These are phyloP conservation scores for Bruguiera parviflora DNA, from an alignment of 345 rosid species.

Conservation along the genomic window DNA sequence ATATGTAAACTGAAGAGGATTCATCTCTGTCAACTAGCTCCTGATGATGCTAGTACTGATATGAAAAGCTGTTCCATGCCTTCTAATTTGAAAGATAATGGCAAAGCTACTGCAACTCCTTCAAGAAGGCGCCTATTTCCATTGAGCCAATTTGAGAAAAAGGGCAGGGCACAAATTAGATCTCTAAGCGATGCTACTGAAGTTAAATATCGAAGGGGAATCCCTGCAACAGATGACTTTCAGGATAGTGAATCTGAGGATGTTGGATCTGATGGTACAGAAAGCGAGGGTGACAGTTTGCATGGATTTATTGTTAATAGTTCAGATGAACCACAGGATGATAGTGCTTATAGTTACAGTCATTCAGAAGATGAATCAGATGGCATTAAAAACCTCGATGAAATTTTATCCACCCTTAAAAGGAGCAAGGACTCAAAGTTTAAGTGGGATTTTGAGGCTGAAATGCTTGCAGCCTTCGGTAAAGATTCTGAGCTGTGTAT, in stretches of 20 bases:
- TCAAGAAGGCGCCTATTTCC: constrained; percentile 37
- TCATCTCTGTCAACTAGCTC: constrained; percentile 18
- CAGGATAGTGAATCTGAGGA: constrained; percentile 43
- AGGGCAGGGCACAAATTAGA: constrained; percentile 4
- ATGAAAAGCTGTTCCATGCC: constrained; percentile 4
- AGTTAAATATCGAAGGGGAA: constrained; percentile 25
- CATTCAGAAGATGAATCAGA: constrained; percentile 39
- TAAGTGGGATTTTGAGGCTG: constrained; percentile 58
- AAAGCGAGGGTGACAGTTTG: constrained; percentile 49
- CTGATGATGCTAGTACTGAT: constrained; percentile 15
- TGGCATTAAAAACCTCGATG: constrained; percentile 26
- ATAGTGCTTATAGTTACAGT: constrained; percentile 3
- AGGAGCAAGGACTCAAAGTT: constrained; percentile 44
- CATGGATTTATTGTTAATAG: constrained; percentile 50
- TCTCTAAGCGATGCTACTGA: constrained; percentile 18
- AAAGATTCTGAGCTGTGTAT: constrained; percentile 67
- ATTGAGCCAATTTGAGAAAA: constrained; percentile 35
- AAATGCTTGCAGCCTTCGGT: constrained; percentile 68
- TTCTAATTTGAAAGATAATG: constrained; percentile 14
- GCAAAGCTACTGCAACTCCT: constrained; percentile 10
- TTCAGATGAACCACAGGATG: constrained; percentile 23
- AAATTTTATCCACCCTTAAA: constrained; percentile 39
- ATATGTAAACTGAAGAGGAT: constrained; percentile 41
- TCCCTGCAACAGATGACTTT: constrained; percentile 30
- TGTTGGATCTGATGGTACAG: constrained; percentile 18